These are phyloP conservation scores for Nannochloropsis salina DNA, from an alignment of 108 stramenopile species.

Conservation along the genomic window DNA sequence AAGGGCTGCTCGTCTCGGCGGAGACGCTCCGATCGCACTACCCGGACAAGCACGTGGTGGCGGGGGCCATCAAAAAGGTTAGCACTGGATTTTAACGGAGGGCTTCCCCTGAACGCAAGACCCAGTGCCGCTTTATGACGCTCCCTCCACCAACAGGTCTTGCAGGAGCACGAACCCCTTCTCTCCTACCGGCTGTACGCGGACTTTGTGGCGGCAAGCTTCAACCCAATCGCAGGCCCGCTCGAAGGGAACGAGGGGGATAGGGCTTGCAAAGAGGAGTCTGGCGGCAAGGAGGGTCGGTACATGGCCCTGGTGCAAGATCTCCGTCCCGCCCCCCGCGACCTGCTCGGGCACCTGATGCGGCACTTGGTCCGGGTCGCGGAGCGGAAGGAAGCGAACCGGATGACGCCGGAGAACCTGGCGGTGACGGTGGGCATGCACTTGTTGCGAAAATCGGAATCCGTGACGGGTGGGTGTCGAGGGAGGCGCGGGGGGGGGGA, in stretches of 20 bases:
- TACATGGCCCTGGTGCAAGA: not conserved
- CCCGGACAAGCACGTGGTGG: not conserved
- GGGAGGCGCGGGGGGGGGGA: not conserved
- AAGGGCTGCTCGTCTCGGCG: not conserved
- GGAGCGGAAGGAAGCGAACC: not conserved
- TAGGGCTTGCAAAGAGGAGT: not conserved
- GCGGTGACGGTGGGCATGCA: not conserved
- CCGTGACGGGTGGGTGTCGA: not conserved
- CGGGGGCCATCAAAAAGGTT: not conserved
- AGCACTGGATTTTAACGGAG: not conserved
- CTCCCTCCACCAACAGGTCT: not conserved
- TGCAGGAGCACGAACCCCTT: conserved; percentile 5
- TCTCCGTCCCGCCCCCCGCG: not conserved
- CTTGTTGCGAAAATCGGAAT: not conserved
- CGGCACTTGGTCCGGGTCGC: not conserved
- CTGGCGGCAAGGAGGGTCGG: not conserved
- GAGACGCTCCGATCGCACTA: not conserved
- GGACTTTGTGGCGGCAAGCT: not conserved
- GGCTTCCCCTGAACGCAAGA: no score
- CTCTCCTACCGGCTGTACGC: not conserved
- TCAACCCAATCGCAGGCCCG: not conserved
- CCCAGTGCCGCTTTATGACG: not conserved
- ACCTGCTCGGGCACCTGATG: not conserved
- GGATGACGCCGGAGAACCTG: not conserved
- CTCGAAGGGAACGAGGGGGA: not conserved